A percentile compares a stretch with the other conserved stretches of the same genome.
phyloP scores from a whole-genome alignment of 805 yeast genomes.

The Candida sphagnicola region DNA sequence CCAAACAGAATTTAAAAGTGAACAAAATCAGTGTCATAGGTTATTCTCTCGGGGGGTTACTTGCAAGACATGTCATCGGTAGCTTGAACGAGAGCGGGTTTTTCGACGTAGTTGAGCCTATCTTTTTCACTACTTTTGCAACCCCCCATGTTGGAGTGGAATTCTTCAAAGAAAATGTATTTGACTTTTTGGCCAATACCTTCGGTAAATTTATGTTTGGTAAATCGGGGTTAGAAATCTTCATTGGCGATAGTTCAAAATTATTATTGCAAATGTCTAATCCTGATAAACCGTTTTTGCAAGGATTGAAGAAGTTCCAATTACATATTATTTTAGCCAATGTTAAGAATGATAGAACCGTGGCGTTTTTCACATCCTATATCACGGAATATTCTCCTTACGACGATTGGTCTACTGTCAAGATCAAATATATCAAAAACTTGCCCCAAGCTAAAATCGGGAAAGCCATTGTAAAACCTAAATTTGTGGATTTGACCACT shows the following conservation, averaged over 20 bases:
- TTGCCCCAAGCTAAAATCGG: conserved; percentile 40
- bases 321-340: conserved; percentile 66
- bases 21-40: conserved; percentile 76
- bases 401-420: conserved; percentile 47
- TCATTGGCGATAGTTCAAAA: conserved; percentile 35
- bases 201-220: conserved; percentile 36
- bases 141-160: conserved; percentile 43
- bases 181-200: conserved; percentile 29
- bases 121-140: conserved; percentile 39
- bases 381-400: conserved; percentile 75
- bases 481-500: conserved; percentile 47
- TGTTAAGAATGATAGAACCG: conserved; percentile 78
- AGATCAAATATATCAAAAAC: conserved; percentile 45
- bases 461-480: conserved; percentile 37
- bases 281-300: conserved; percentile 44
- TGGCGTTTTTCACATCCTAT: conserved; percentile 80
- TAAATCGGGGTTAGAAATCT: conserved; percentile 31
- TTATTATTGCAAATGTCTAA: conserved; percentile 52
- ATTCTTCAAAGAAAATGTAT: conserved; percentile 28
- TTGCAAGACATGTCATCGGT: conserved; percentile 80
- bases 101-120: conserved; percentile 32
- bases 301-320: conserved; percentile 57
- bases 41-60: conserved; percentile 85
- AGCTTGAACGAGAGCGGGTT: conserved; percentile 28
- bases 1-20: conserved; percentile 34